Percentiles rank a stretch among this genome's conserved stretches.
Evolutionary conservation across 1,284 basidiomycete species (phyloP).

Genomic region (Pascua guehoae): DNA sequence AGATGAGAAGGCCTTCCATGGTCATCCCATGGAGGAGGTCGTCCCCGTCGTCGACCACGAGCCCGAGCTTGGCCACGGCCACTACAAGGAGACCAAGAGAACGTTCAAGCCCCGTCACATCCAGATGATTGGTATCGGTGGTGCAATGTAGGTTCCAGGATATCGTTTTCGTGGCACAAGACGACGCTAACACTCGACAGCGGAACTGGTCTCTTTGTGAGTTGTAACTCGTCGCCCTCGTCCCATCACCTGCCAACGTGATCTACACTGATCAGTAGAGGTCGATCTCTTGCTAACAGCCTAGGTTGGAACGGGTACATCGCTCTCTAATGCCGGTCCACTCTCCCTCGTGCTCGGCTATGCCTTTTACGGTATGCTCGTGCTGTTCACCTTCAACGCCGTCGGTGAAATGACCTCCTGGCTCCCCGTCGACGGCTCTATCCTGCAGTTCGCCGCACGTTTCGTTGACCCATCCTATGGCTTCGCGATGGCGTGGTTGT

Average conservation of each 20-base stretch:
- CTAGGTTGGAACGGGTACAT: conserved; percentile 7
- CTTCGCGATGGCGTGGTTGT: conserved; percentile 16
- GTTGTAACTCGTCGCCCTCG: too few species aligned
- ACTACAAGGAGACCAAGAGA: conserved; percentile 1
- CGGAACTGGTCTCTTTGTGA: conserved; percentile 51
- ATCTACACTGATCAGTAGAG: too few species aligned
- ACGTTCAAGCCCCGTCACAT: conserved; percentile 9
- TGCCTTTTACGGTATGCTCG: conserved; percentile 11
- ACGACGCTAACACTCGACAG: conserved; percentile 35
- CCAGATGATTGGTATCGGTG: conserved; percentile 5
- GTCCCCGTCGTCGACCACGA: conserved; percentile 1
- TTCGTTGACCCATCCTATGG: conserved; percentile 16
- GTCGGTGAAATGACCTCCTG: conserved; percentile 22
- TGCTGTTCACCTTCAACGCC: conserved; percentile 17
- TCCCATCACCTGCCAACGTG: too few species aligned
- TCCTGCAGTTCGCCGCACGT: conserved; percentile 13
- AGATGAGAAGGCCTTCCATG: conserved; percentile 1
- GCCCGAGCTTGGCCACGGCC: conserved; percentile 5
- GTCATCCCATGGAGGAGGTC: not conserved
- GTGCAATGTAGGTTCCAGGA: not conserved
- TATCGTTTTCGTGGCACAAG: too few species aligned
- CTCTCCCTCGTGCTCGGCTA: conserved; percentile 16
- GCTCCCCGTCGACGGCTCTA: conserved; percentile 18
- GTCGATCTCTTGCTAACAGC: not conserved
- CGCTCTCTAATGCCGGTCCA: conserved; percentile 13